phyloP scores from a whole-genome alignment of 176 grass and related monocot genomes.

The Avena insularis region DNA sequence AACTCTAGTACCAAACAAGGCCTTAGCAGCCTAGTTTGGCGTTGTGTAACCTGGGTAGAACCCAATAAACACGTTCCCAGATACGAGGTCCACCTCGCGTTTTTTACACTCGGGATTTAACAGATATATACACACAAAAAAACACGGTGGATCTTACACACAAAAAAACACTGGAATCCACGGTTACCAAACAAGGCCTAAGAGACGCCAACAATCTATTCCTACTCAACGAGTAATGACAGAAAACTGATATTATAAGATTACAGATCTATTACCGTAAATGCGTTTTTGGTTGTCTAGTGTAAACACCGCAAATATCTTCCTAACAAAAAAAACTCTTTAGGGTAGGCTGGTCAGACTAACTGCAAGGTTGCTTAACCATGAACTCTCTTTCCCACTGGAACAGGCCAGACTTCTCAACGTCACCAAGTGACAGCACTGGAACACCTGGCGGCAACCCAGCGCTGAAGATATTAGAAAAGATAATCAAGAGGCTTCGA shows the following conservation, averaged over 20 bases:
- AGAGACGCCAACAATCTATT: background rate
- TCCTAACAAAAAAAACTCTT: background rate
- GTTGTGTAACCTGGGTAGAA: too few relatives aligned
- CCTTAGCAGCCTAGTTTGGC: too few relatives aligned
- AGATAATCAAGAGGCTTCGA: slow-evolving; percentile 63
- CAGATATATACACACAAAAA: too few relatives aligned
- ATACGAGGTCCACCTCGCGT: too few relatives aligned
- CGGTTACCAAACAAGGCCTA: too few relatives aligned
- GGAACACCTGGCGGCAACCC: slow-evolving; percentile 39
- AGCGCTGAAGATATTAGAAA: slow-evolving; percentile 62
- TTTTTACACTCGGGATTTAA: too few relatives aligned
- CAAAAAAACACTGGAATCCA: too few relatives aligned
- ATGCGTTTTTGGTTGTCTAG: background rate
- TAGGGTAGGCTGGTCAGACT: background rate
- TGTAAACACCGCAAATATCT: background rate
- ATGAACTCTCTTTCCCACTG: slow-evolving; percentile 63
- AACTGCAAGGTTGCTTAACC: slow-evolving; percentile 11
- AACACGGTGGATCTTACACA: too few relatives aligned
- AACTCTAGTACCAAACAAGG: too few relatives aligned
- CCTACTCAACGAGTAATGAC: background rate
- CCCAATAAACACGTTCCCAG: too few relatives aligned
- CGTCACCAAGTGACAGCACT: slow-evolving; percentile 50
- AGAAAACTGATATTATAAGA: background rate
- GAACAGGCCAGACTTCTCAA: slow-evolving; percentile 57
- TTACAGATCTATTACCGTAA: background rate